phyloP scores from a whole-genome alignment of 2,329 filamentous ascomycete species.

The Colletotrichum musicola region DNA sequence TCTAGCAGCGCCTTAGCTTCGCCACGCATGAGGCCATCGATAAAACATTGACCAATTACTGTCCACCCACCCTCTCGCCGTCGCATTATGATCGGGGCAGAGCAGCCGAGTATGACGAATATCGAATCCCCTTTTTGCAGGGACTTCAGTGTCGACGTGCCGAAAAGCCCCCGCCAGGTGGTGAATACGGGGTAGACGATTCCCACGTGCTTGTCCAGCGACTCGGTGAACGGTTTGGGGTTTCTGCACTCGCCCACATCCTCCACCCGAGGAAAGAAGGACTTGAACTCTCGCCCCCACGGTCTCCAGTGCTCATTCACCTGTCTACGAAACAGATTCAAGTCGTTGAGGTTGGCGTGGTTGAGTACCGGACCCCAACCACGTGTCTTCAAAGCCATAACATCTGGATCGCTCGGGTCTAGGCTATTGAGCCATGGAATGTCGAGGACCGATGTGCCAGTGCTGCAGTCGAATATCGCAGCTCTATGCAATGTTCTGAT shows the following conservation, averaged over 20 bases:
- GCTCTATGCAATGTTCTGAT: conserved; percentile 14
- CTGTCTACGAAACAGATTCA: conserved; percentile 21
- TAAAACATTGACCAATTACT: conserved; percentile 26
- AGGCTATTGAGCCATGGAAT: conserved; percentile 29
- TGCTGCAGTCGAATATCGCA: conserved; percentile 8
- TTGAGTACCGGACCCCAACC: conserved; percentile 26
- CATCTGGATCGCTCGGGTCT: conserved; percentile 1
- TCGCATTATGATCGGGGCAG: conserved; percentile 23
- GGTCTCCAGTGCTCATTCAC: conserved; percentile 14
- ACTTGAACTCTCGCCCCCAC: conserved; percentile 10
- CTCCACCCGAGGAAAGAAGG: conserved; percentile 3
- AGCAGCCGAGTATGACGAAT: conserved; percentile 21
- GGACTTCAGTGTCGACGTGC: conserved; percentile 13
- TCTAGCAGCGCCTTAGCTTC: neutral
- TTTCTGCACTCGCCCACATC: conserved; percentile 6
- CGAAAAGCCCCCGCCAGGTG: conserved; percentile 10
- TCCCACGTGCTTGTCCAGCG: conserved; percentile 26
- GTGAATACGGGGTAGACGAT: conserved; percentile 31
- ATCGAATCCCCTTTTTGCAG: conserved; percentile 23
- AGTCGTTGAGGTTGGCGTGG: conserved; percentile 27
- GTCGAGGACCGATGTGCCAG: conserved; percentile 18
- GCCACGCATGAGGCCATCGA: conserved; percentile 22
- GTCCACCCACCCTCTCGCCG: neutral
- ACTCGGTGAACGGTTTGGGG: conserved; percentile 13
- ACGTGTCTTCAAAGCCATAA: conserved; percentile 4